Evolutionary conservation across 2,329 filamentous ascomycete genomes (phyloP), one percentile per base, ranked within the genome.

Genomic region (Escovopsis sp.): DNA sequence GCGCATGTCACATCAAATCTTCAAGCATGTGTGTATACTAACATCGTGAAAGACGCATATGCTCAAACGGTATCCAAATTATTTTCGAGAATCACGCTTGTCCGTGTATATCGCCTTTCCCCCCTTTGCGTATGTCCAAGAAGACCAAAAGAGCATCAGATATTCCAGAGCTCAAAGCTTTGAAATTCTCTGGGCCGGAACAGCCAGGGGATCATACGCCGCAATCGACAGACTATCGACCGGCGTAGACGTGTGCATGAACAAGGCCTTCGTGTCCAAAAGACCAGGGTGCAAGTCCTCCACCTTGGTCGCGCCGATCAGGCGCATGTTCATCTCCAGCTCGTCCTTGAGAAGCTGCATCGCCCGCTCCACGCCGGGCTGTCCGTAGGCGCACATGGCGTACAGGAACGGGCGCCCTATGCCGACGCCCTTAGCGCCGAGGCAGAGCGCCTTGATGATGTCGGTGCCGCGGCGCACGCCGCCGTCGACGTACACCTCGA

Each of bases 271-370:
- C 0, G 76, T 74, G 57, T 98, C 91, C 15, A 98, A 60, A 60
- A 98, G 65, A 24, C 77, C 79, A 0, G 88, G 81, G 47, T 83
- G 84, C 47, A 98, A 65, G 51, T 98, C 79, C 31, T 78, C 76
- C 29, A 98, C 61, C 45, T 64, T 79, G 15, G 71, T 74, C 45
- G 79, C 84, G 9, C 91, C 91, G 51, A 98, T 86, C 48, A 98
- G 67, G 7, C 91, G 77, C 91, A 98, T 96, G 57, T 89, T 91
- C 89, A 96, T 96, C 67, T 93, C 87, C 76, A 98, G 84, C 71
- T 98, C 91, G 55, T 96, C 91, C 66, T 84, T 87, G 51, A 94
- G 72, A 44, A 94, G 66, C 62, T 87, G 82, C 82, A 96, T 94
- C 29, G 91, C 91, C 30, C 85, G 75, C 56, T 93, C 84, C 15